Conservation (phyloP, 2,329 filamentous ascomycete species). For the Cladophialophora carrionii region DNA sequence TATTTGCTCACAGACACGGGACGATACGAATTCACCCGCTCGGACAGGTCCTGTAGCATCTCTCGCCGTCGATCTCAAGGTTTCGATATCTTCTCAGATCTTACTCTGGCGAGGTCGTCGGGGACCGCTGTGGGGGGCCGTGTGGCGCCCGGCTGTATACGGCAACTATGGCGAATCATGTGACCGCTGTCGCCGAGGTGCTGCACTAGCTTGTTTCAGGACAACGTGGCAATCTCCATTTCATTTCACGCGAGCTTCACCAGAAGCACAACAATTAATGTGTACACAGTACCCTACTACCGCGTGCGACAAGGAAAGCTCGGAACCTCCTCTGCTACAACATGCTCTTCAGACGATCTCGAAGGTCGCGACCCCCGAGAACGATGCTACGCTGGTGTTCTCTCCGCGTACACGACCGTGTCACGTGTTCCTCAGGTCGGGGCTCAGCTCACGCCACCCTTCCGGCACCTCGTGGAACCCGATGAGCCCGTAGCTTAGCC, state of each 20-base stretch:
- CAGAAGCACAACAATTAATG: too few species aligned
- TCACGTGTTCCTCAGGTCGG: neutral
- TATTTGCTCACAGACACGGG: neutral
- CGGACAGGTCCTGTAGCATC: neutral
- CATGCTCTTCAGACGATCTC: neutral
- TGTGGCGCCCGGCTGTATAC: neutral
- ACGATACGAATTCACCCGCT: neutral
- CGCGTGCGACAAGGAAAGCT: neutral
- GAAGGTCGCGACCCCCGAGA: neutral
- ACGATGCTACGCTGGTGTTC: neutral
- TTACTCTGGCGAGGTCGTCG: conserved; percentile 18
- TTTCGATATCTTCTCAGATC: conserved; percentile 3
- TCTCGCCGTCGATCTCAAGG: neutral
- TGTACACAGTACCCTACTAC: too few species aligned
- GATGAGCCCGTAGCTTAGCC: conserved; percentile 18
- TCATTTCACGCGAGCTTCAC: neutral
- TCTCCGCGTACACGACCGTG: neutral
- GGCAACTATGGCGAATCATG: conserved; percentile 16
- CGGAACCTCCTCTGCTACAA: neutral
- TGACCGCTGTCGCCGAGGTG: neutral
- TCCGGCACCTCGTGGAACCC: conserved; percentile 10
- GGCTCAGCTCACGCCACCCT: conserved; percentile 1
- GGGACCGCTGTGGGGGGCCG: conserved; percentile 8
- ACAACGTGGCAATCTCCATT: conserved; percentile 3
- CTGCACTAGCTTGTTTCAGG: conserved; percentile 9